phyloP scores from a whole-genome alignment of 2,329 filamentous ascomycete species.

The Trichoderma breve region DNA sequence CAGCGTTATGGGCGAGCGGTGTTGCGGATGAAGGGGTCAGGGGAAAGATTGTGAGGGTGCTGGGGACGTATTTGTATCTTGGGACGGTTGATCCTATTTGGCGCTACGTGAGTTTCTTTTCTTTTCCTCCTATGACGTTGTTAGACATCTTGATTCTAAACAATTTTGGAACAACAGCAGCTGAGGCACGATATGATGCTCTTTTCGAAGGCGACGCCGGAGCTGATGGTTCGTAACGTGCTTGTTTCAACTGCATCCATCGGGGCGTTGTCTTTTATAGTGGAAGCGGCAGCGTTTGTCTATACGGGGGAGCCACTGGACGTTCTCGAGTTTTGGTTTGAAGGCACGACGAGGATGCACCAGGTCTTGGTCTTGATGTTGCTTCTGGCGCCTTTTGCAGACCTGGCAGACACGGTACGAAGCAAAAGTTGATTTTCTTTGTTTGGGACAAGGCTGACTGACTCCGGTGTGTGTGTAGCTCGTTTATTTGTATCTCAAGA shows the following conservation, averaged over 20 bases:
- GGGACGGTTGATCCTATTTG: constrained; percentile 28
- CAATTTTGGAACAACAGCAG: neutral
- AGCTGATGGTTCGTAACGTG: neutral
- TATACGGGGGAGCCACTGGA: constrained; percentile 22
- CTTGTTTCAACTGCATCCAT: neutral
- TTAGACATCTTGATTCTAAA: neutral
- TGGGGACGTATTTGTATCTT: constrained; percentile 25
- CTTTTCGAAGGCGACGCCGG: neutral
- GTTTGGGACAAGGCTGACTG: neutral
- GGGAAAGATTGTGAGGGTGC: constrained; percentile 16
- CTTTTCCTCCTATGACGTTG: neutral
- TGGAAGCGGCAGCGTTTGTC: neutral
- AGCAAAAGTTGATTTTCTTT: neutral
- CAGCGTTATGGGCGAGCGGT: neutral
- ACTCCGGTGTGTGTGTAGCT: neutral
- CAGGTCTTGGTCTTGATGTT: constrained; percentile 23
- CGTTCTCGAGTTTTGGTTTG: constrained; percentile 25
- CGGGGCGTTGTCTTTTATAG: no score
- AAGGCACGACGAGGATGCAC: constrained; percentile 4
- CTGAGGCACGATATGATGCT: neutral
- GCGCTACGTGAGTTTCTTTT: constrained; percentile 21
- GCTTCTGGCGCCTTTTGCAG: constrained; percentile 27
- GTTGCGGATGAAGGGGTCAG: neutral
- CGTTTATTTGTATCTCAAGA: neutral
- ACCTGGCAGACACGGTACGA: constrained; percentile 27